Evolutionary conservation across 1,139 yeast genomes (phyloP).

Genomic region (Geotrichum restrictum): DNA sequence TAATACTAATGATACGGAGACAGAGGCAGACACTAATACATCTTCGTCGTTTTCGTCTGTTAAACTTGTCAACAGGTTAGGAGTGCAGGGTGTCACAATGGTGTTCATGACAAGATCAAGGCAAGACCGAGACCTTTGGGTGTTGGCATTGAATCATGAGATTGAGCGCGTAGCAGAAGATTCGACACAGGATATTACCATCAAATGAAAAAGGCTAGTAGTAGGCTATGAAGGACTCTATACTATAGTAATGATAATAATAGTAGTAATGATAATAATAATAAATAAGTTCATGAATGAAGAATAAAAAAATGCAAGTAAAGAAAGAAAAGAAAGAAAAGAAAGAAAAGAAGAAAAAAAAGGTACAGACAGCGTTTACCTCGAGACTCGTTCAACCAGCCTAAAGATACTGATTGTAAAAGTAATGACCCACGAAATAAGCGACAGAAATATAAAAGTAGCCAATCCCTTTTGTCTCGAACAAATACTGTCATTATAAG

Average conservation of each 20-base stretch:
- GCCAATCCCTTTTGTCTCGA: conserved; percentile 76
- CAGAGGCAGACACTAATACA: too few relatives aligned
- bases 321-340: not conserved
- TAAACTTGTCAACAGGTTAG: conserved; percentile 46
- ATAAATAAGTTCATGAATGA: not conserved
- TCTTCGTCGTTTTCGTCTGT: too few relatives aligned
- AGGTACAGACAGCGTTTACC: too few relatives aligned
- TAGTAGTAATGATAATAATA: not conserved
- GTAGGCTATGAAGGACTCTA: not conserved
- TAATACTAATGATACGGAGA: too few relatives aligned
- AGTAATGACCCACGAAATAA: conserved; percentile 79
- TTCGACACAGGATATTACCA: conserved; percentile 28
- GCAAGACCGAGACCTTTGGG: conserved; percentile 84
- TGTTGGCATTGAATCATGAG: conserved; percentile 57
- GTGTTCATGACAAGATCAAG: conserved; percentile 78
- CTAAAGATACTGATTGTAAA: conserved; percentile 79
- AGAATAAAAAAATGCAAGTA: not conserved
- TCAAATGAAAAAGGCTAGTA: conserved; percentile 9
- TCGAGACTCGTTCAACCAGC: conserved; percentile 66
- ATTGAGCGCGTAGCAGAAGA: conserved; percentile 50
- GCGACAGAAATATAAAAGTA: conserved; percentile 68
- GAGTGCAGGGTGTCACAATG: conserved; percentile 63
- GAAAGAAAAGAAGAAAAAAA: not conserved
- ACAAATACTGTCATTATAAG: conserved; percentile 51
- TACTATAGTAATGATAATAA: not conserved